These are phyloP conservation scores for Scheffersomyces stambukii DNA, from an alignment of 1,139 yeast species.

Conservation along the genomic window DNA sequence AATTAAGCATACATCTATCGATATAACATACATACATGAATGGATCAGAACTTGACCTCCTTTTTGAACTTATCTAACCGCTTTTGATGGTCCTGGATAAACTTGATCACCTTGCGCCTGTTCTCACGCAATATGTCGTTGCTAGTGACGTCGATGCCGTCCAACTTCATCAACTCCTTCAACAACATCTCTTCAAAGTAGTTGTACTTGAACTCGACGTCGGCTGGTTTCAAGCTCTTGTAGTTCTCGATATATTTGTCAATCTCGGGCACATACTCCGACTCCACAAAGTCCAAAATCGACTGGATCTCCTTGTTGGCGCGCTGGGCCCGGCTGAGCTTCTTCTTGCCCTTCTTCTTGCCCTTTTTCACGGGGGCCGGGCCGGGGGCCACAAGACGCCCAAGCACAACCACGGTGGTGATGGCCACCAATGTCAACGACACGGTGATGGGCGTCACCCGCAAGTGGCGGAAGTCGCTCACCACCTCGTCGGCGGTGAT, in stretches of 20 bases:
- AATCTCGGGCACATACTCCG: slow-evolving; percentile 40
- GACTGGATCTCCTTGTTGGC: slow-evolving; percentile 39
- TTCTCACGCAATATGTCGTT: slow-evolving; percentile 50
- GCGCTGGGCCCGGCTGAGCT: slow-evolving; percentile 39
- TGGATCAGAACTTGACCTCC: slow-evolving; percentile 17
- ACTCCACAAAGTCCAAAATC: slow-evolving; percentile 40
- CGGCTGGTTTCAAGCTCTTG: slow-evolving; percentile 30
- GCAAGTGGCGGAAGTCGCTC: slow-evolving; percentile 25
- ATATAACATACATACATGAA: not conserved
- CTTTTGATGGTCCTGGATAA: slow-evolving; percentile 57
- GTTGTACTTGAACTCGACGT: slow-evolving; percentile 47
- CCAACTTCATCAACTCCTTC: slow-evolving; percentile 62
- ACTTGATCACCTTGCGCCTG: slow-evolving; percentile 57
- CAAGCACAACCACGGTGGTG: slow-evolving; percentile 21
- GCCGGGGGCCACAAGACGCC: slow-evolving; percentile 14
- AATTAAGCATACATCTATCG: slow-evolving; percentile 7
- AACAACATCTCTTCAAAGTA: slow-evolving; percentile 64
- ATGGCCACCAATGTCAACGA: slow-evolving; percentile 30
- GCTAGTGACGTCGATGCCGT: slow-evolving; percentile 54
- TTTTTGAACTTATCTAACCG: slow-evolving; percentile 52
- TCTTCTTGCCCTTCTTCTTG: slow-evolving; percentile 29
- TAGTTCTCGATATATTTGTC: slow-evolving; percentile 36
- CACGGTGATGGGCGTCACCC: slow-evolving; percentile 32
- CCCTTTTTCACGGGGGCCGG: slow-evolving; percentile 6
- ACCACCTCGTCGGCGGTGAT: slow-evolving; percentile 21